A percentile compares a stretch with the other conserved stretches of the same genome.
These are phyloP conservation scores for Teunomyces pallodes DNA, from an alignment of 805 yeast species.

Conservation along the genomic window DNA sequence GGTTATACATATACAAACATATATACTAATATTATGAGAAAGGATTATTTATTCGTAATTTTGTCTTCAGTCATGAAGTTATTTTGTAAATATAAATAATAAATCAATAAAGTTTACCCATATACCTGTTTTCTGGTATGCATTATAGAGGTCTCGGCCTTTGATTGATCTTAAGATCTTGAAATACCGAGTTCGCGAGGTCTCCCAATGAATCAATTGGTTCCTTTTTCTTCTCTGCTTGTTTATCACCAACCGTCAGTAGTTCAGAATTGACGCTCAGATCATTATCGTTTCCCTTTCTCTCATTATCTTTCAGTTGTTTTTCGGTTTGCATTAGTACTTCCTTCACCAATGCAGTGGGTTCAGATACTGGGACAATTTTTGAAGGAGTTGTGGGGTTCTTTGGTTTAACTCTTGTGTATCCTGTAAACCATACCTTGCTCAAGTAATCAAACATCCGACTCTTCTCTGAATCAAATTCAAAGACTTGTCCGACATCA, in stretches of 20 bases:
- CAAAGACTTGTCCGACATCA: conserved; percentile 24
- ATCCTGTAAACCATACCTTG: conserved; percentile 34
- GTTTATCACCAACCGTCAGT: not conserved
- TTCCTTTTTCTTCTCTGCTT: not conserved
- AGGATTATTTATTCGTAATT: not conserved
- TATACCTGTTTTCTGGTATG: not conserved
- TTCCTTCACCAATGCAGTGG: not conserved
- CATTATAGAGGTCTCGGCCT: not conserved
- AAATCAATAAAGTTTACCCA: not conserved
- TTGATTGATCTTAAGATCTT: not conserved
- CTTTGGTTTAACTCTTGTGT: not conserved
- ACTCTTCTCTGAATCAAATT: conserved; percentile 15
- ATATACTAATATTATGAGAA: not conserved
- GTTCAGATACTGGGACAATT: not conserved
- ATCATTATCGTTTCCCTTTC: not conserved
- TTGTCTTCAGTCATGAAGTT: not conserved
- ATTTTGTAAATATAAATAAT: not conserved
- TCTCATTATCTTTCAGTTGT: not conserved
- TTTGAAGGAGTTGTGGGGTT: not conserved
- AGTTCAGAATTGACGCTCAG: not conserved
- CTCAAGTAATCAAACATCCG: conserved; percentile 29
- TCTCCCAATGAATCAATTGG: not conserved
- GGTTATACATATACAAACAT: not conserved
- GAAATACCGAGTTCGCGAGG: not conserved
- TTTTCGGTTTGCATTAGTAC: not conserved